A percentile compares a stretch with the other conserved stretches of the same genome.
Evolutionary conservation across 805 yeast species (phyloP).

Genomic region (Ascoidea tarda): DNA sequence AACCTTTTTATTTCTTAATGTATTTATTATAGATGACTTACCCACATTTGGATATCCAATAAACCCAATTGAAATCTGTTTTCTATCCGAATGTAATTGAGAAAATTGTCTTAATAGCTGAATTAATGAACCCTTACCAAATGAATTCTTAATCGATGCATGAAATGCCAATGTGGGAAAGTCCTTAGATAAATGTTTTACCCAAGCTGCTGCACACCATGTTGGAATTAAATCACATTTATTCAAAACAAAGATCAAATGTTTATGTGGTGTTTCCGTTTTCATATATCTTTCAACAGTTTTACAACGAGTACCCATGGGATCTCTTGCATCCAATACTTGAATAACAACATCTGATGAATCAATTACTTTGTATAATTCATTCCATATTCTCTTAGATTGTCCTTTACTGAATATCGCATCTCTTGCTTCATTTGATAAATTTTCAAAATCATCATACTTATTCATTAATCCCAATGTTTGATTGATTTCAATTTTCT

Average conservation of each 20-base stretch:
- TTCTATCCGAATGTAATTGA: constrained; percentile 78
- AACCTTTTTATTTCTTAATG: constrained; percentile 87
- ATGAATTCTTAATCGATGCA: constrained; percentile 93
- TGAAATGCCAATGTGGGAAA: constrained; percentile 96
- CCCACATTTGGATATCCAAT: constrained; percentile 99
- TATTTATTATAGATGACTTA: constrained; percentile 89
- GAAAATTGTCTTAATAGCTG: constrained; percentile 91
- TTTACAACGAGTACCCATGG: constrained; percentile 88
- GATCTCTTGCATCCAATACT: constrained; percentile 95
- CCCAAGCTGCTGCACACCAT: constrained; percentile 99
- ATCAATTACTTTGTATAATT: constrained; percentile 89
- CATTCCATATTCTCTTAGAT: constrained; percentile 98
- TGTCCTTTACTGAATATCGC: constrained; percentile 95
- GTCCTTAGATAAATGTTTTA: constrained; percentile 79
- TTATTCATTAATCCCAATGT: constrained; percentile 76
- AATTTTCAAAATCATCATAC: constrained; percentile 53
- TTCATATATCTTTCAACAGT: constrained; percentile 86
- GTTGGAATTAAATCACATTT: constrained; percentile 98
- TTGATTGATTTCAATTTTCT: constrained; percentile 60
- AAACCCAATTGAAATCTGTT: constrained; percentile 93
- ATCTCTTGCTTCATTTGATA: constrained; percentile 85
- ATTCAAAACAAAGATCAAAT: constrained; percentile 84
- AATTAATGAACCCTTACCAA: constrained; percentile 93
- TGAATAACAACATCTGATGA: constrained; percentile 96
- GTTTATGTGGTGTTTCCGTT: constrained; percentile 94